Base-by-base conservation (phyloP, 306 rosid species). In the Begonia loranthoides region DNA sequence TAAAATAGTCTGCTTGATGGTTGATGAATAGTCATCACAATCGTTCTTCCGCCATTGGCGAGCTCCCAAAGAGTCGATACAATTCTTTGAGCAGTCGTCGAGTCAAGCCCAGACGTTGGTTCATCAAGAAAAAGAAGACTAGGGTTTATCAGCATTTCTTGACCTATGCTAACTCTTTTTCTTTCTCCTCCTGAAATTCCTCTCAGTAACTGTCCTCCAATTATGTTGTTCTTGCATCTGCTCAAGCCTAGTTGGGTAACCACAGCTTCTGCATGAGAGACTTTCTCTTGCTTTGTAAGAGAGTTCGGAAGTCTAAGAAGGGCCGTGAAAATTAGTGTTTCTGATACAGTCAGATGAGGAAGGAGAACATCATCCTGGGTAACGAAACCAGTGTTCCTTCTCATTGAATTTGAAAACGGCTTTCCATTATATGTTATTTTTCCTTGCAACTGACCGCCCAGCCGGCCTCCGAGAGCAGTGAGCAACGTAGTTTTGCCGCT, bases 401-500 rank as follows among this genome's bases (percentile, higher is more conserved):
- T 87, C 57, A 70, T 76, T 4, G 54, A 11, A 14, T 77, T 83
- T 1, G 84, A 62, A 58, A 83, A 80, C 0, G 82, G 54, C 11
- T 68, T 50, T 21, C 57, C 63, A 15, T 68, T 74, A 64, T 78
- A 78, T 19, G 76, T 56, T 49, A 78, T 62, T 51, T 34, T 43
- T 49, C 85, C 96, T 2, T 9, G 4, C 4, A 82, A 73, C 0
- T 15, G 50, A 2, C 81, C 78, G 5, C 76, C 69, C 9, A 78
- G 73, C 9, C 94, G 66, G 1, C 94, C 87, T 2, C 94, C 94
- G 5, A 87, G 17, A 2, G 94, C 87, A 4, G 87, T 78, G 1
- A 87, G 59, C 0, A 87, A 73, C 2, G 96, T 83, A 10, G 96
- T 87, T 70, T 87, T 87, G 49, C 96, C 96, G 15, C 90, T 79